Evolutionary conservation across 2,329 filamentous ascomycete species (phyloP), one percentile per base, ranked within the genome.

Genomic region (Talaromyces sp.): DNA sequence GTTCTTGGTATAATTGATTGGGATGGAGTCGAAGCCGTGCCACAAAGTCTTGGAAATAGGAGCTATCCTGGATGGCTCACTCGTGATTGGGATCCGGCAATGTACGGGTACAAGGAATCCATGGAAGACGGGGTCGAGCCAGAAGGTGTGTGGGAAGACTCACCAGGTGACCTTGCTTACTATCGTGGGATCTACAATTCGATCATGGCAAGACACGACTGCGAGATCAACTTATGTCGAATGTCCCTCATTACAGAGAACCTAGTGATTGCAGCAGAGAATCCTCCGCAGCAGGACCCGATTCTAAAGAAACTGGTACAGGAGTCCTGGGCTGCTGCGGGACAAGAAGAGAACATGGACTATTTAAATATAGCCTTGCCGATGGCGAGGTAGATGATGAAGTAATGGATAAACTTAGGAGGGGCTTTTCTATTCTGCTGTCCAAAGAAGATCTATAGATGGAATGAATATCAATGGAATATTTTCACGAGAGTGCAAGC

Each of bases 1-100:
- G 61, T 35, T 75, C 1, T 61, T 55, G 8, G 69, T 57, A 8
- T 73, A 5, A 69, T 74, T 26, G 70, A 71, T 61, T 74, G 70
- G 71, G 69, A 71, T 41, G 65, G 64, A 9, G 62, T 70, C 6
- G 59, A 55, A 17, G 60, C 64, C 7, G 61, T 66, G 14, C 69
- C 72, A 17, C 65, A 64, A 6, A 64, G 51, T 27, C 8, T 70
- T 29, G 71, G 69, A 4, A 70, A 69, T 60, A 55, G 62, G 27
- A 27, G 55, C 17, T 65, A 65, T 35, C 67, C 67, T 26, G 51
- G 63, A 1, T 70, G 64, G 65, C 62, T 68, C 14, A 68, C 64
- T 17, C 58, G 63, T 10, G 67, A 69, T 59, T 69, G 67, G 67
- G 66, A 69, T 24, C 64, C 62, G 2, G 12, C 19, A 29, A 65